Evolutionary conservation across 345 rosid species (phyloP), one percentile per base, ranked within the genome.

Genomic region (Populus euphratica): DNA sequence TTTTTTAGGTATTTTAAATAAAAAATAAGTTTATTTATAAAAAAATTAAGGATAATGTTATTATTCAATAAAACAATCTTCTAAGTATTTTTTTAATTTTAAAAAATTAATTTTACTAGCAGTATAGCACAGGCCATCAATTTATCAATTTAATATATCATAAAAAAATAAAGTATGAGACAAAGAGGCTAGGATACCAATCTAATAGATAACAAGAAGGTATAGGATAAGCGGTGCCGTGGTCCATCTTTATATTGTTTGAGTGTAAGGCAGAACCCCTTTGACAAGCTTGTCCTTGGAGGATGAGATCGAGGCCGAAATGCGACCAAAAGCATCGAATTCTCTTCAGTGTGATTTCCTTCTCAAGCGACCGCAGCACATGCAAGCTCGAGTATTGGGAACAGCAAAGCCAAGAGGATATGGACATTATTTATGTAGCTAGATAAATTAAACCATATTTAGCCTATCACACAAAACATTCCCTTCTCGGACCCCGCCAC

Each of bases 321-420:
- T 68, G 39, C 38, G 85, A 70, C 82, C 72, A 76, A 76, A 81
- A 54, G 73, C 88, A 81, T 71, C 73, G 76, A 85, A 80, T 78
- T 9, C 69, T 71, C 71, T 76, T 50, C 67, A 12, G 17, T 77
- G 86, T 77, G 35, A 70, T 79, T 67, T 75, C 73, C 84, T 77
- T 41, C 76, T 74, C n/a, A 39, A 66, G 52, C 64, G 85, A 79
- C 88, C 84, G 21, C 0, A 27, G 72, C 90, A 79, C 87, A 84
- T 87, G 90, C 31, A n/a, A 49, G 64, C 75, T 79, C 43, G 52
- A 3, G 56, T 43, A 35, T 18, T 77, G 43, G 69, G 74, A 74
- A 68, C 47, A 70, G 29, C 25, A 14, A 50, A 35, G 59, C 75
- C 78, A 63, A 25, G 6, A 14, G 2, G 16, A 43, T 2, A 31